Conservation (phyloP, 805 yeast genomes). For the Metschnikowia drakensbergensis region DNA sequence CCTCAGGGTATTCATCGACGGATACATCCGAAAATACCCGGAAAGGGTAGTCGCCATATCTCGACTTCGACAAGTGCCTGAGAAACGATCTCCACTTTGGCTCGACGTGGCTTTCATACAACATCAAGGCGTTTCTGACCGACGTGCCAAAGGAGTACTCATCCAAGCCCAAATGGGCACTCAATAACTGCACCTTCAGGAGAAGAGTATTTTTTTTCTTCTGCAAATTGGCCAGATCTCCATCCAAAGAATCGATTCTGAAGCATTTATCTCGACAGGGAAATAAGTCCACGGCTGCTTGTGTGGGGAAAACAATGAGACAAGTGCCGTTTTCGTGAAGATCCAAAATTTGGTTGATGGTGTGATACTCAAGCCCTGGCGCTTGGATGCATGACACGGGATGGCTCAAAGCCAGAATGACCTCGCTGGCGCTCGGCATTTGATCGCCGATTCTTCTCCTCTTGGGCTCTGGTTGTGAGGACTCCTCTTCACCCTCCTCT, state of each 20-base stretch:
- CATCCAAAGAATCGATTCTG: slow-evolving; percentile 6
- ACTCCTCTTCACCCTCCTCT: not conserved
- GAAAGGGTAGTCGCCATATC: slow-evolving; percentile 12
- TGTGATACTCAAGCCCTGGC: not conserved
- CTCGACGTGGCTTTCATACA: slow-evolving; percentile 19
- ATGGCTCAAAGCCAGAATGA: not conserved
- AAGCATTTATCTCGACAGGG: not conserved
- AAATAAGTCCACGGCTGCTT: slow-evolving; percentile 12
- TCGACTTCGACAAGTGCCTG: slow-evolving; percentile 5
- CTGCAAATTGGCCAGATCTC: slow-evolving; percentile 1
- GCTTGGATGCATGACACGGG: not conserved
- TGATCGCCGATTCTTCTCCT: not conserved
- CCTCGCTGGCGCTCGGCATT: not conserved
- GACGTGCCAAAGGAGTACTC: slow-evolving; percentile 16
- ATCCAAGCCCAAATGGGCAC: slow-evolving; percentile 14
- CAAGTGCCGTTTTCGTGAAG: not conserved
- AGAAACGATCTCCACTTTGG: slow-evolving; percentile 19
- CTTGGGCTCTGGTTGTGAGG: not conserved
- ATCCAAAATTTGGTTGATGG: not conserved
- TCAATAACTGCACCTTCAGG: slow-evolving; percentile 11
- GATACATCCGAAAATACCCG: not conserved
- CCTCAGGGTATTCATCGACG: not conserved
- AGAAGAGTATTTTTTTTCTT: slow-evolving; percentile 9
- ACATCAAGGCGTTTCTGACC: slow-evolving; percentile 18
- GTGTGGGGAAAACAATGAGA: slow-evolving; percentile 12